Evolutionary conservation across 2,329 filamentous ascomycete genomes (phyloP).

Genomic region (Fusarium drepaniforme): DNA sequence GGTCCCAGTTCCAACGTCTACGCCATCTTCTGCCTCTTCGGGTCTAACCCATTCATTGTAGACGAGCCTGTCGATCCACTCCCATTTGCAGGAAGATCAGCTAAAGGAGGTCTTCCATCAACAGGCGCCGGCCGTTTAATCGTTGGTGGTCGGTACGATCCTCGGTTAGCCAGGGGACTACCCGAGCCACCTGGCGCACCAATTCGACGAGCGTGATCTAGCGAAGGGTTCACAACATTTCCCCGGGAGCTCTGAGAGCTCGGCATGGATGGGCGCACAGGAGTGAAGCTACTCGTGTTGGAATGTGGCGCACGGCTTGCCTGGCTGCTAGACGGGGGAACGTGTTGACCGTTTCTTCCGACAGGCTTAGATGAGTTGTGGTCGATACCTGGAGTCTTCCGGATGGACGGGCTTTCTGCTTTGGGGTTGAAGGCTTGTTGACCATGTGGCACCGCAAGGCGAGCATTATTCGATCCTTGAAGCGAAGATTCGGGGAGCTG

Average conservation of each 20-base stretch:
- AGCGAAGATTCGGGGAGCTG: constrained; percentile 60
- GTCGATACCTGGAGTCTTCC: constrained; percentile 89
- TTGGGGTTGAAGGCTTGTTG: constrained; percentile 77
- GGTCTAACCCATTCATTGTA: constrained; percentile 52
- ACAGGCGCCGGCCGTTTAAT: constrained; percentile 64
- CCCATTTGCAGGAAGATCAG: constrained; percentile 64
- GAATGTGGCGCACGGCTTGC: constrained; percentile 29
- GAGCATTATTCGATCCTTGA: constrained; percentile 54
- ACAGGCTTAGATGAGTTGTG: constrained; percentile 83
- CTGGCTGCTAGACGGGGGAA: constrained; percentile 56
- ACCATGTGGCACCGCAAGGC: constrained; percentile 56
- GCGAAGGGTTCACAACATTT: constrained; percentile 64
- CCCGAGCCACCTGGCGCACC: constrained; percentile 66
- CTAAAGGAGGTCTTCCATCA: constrained; percentile 59
- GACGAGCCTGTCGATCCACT: constrained; percentile 36
- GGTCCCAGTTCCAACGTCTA: constrained; percentile 36
- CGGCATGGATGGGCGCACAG: constrained; percentile 45
- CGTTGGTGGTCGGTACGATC: constrained; percentile 70
- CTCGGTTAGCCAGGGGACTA: constrained; percentile 70
- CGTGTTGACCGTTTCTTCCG: constrained; percentile 66
- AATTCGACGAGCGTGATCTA: constrained; percentile 68
- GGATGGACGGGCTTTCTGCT: constrained; percentile 84
- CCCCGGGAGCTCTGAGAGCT: constrained; percentile 49
- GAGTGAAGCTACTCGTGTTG: constrained; percentile 45
- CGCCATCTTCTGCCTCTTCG: constrained; percentile 65